A percentile compares a stretch with the other conserved stretches of the same genome.
Conservation (phyloP, 169 alveolate species). For the Eimeria acervulina region DNA sequence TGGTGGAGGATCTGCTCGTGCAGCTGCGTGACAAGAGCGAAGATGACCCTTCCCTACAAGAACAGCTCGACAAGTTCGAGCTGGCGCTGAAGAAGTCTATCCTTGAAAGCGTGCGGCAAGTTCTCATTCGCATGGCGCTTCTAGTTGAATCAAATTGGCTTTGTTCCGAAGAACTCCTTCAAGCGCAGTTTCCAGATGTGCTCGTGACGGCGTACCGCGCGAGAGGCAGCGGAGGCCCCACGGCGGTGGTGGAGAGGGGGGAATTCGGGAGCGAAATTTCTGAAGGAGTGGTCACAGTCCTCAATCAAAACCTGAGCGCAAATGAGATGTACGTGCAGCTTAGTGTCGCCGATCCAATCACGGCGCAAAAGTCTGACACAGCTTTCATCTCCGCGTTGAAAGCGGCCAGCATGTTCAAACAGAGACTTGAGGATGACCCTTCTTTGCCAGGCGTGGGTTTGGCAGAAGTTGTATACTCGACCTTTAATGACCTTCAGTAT, state of each 20-base stretch:
- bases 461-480: conserved; percentile 78
- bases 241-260: conserved; percentile 75
- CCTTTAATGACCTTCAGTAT: conserved; percentile 74
- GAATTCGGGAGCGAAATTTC: conserved; percentile 79
- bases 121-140: conserved; percentile 65
- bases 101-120: conserved; percentile 73
- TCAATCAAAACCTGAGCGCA: conserved; percentile 66
- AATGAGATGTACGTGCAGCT: conserved; percentile 82
- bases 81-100: conserved; percentile 48
- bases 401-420: conserved; percentile 80
- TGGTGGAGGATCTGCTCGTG: conserved; percentile 63
- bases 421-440: conserved; percentile 79
- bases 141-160: conserved; percentile 69
- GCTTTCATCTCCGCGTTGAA: conserved; percentile 68
- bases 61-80: conserved; percentile 28
- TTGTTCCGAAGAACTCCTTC: conserved; percentile 54
- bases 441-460: conserved; percentile 82
- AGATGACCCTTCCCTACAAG: conserved; percentile 69
- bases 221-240: conserved; percentile 74
- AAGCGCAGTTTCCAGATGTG: conserved; percentile 72
- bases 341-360: conserved; percentile 75
- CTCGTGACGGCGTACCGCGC: conserved; percentile 75
- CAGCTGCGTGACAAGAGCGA: conserved; percentile 74
- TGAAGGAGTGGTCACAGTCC: conserved; percentile 31
- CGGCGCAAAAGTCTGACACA: conserved; percentile 7